phyloP scores from a whole-genome alignment of 306 rosid species.

The Corylus americana region DNA sequence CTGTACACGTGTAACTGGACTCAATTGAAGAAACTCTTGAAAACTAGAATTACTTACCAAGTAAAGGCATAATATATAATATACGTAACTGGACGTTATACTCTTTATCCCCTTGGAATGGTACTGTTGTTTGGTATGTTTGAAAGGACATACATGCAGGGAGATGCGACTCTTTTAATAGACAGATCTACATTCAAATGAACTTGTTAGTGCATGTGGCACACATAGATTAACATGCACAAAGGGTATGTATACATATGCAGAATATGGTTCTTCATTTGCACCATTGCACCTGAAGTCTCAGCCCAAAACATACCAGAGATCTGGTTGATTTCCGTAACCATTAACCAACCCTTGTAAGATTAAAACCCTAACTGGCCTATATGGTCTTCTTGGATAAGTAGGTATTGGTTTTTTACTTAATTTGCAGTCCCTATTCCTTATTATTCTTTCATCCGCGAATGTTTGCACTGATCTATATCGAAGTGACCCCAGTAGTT shows the following conservation, averaged over 20 bases:
- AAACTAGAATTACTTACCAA: not conserved
- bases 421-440: not conserved
- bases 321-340: not conserved
- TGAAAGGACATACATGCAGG: not conserved
- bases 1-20: not conserved
- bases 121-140: not conserved
- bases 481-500: not conserved
- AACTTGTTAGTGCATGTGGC: not conserved
- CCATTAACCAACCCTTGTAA: not conserved
- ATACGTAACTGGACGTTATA: not conserved
- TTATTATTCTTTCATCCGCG: not conserved
- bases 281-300: not conserved
- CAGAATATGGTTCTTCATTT: not conserved
- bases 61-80: not conserved
- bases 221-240: not conserved
- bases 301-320: not conserved
- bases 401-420: not conserved
- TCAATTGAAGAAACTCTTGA: not conserved
- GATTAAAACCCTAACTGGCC: not conserved
- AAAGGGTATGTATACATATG: too few species aligned
- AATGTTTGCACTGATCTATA: not conserved
- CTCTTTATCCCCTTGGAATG: not conserved
- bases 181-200: not conserved
- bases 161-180: not conserved
- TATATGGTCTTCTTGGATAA: not conserved